Conservation (phyloP, 2,329 filamentous ascomycete species). For the Paecilomyces sp. region DNA sequence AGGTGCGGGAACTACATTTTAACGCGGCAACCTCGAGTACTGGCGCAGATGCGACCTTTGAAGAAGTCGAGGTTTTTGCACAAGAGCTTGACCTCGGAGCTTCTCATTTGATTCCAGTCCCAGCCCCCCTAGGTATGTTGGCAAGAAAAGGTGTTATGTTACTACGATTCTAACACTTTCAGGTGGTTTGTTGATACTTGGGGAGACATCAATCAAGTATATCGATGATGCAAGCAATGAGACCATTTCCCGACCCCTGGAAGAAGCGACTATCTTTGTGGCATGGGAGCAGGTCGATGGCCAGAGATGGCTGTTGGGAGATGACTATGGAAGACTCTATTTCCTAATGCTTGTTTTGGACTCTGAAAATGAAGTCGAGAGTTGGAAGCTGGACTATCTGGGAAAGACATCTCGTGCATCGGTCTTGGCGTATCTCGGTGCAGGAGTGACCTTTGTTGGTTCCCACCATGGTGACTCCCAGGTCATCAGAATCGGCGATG, state of each 20-base stretch:
- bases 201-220: slow-evolving; percentile 77
- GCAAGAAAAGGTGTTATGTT: not conserved
- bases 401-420: slow-evolving; percentile 68
- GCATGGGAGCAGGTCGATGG: slow-evolving; percentile 82
- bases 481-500: slow-evolving; percentile 58
- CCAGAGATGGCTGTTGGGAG: slow-evolving; percentile 76
- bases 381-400: slow-evolving; percentile 63
- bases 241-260: slow-evolving; percentile 56
- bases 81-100: slow-evolving; percentile 54
- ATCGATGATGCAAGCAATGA: slow-evolving; percentile 69
- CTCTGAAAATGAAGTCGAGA: slow-evolving; percentile 58
- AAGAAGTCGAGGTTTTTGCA: slow-evolving; percentile 43
- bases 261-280: slow-evolving; percentile 78
- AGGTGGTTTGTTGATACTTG: slow-evolving; percentile 67
- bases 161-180: slow-evolving; percentile 29
- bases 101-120: slow-evolving; percentile 55
- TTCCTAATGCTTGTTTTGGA: slow-evolving; percentile 71
- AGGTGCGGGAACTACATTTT: slow-evolving; percentile 49
- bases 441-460: slow-evolving; percentile 70
- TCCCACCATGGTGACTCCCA: slow-evolving; percentile 93
- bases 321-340: slow-evolving; percentile 82
- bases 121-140: slow-evolving; percentile 45
- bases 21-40: slow-evolving; percentile 36
- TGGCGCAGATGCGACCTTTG: slow-evolving; percentile 47
- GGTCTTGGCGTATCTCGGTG: slow-evolving; percentile 65